Evolutionary conservation across 2,329 filamentous ascomycete species (phyloP).

Genomic region (Trichoderma harzianum): DNA sequence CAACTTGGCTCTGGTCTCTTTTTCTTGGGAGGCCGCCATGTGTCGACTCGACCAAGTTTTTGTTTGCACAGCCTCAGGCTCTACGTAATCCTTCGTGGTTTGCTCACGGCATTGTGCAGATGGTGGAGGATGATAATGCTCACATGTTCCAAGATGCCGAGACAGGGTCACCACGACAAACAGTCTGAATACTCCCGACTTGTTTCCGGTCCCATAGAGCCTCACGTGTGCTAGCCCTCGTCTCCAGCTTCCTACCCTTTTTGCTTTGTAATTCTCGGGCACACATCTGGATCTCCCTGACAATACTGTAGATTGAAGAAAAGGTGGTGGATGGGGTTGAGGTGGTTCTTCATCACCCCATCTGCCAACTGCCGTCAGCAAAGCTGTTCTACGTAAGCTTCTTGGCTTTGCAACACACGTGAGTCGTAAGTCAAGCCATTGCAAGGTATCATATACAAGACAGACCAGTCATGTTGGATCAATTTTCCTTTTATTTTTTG

Average conservation of each 20-base stretch:
- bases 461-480: neutral
- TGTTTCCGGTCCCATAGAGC: neutral
- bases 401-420: neutral
- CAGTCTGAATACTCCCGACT: neutral
- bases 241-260: neutral
- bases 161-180: neutral
- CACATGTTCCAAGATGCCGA: neutral
- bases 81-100: constrained; percentile 1
- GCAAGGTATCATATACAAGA: neutral
- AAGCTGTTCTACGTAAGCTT: neutral
- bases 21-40: neutral
- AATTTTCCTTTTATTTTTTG: neutral
- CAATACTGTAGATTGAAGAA: neutral
- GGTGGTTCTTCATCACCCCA: neutral
- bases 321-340: neutral
- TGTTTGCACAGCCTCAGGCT: constrained; percentile 22
- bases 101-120: neutral
- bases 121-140: neutral
- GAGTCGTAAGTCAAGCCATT: neutral
- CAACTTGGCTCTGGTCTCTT: neutral
- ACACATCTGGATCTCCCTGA: neutral
- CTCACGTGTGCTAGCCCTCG: neutral
- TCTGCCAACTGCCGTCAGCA: neutral
- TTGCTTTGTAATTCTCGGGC: neutral
- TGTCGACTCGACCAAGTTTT: neutral